These are phyloP conservation scores for Barnettozyma botsteinii DNA, from an alignment of 805 yeast species.

Conservation along the genomic window DNA sequence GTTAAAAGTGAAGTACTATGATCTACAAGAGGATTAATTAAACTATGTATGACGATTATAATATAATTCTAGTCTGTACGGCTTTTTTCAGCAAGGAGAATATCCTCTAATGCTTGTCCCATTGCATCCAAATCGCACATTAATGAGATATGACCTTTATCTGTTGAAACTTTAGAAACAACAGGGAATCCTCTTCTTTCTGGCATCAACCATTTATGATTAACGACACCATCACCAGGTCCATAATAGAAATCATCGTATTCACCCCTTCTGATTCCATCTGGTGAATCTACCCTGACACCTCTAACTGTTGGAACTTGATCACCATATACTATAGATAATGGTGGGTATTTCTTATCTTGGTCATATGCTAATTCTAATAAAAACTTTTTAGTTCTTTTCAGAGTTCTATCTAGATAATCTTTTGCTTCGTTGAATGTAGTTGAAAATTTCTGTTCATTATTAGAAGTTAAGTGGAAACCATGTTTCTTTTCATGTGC, in stretches of 20 bases:
- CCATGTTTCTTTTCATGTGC: constrained; percentile 9
- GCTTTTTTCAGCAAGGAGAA: constrained; percentile 57
- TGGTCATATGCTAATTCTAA: constrained; percentile 50
- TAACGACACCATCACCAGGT: constrained; percentile 91
- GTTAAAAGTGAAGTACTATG: constrained; percentile 69
- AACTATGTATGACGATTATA: too few relatives aligned
- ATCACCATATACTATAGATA: constrained; percentile 78
- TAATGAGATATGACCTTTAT: constrained; percentile 72
- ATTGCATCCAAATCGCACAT: constrained; percentile 69
- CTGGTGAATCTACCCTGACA: constrained; percentile 53
- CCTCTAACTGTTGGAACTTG: constrained; percentile 83
- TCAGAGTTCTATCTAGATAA: constrained; percentile 58
- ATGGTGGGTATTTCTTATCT: constrained; percentile 65
- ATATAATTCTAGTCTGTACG: too few relatives aligned
- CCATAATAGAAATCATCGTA: constrained; percentile 78
- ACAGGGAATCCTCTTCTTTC: constrained; percentile 66
- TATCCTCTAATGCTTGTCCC: constrained; percentile 63
- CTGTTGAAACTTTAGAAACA: constrained; percentile 58
- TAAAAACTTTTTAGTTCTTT: constrained; percentile 51
- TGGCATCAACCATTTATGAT: constrained; percentile 79
- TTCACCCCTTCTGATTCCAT: constrained; percentile 64
- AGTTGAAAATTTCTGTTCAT: constrained; percentile 21
- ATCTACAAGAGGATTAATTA: constrained; percentile 21
- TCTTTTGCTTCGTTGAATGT: constrained; percentile 50
- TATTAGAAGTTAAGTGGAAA: neutral